phyloP scores from a whole-genome alignment of 176 grass and related monocot species.

The Eragrostis curvula region DNA sequence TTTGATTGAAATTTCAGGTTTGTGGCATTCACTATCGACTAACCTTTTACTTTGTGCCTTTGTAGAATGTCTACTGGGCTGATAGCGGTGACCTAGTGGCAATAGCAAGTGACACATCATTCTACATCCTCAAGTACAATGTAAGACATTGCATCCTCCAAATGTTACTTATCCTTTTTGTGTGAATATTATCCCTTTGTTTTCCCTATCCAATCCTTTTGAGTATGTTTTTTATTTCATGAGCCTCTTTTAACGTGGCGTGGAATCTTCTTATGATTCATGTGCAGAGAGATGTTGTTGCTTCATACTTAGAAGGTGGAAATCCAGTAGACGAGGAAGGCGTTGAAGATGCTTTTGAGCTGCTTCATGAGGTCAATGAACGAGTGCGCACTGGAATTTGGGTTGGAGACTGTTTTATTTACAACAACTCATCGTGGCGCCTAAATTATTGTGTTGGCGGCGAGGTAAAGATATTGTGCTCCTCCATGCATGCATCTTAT shows the following conservation, averaged over 20 bases:
- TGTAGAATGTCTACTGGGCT: constrained; percentile 96
- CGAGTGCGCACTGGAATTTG: constrained; percentile 94
- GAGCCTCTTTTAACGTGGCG: not conserved
- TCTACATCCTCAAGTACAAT: constrained; percentile 98
- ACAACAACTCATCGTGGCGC: constrained; percentile 93
- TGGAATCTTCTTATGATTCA: constrained; percentile 14
- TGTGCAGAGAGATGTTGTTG: constrained; percentile 85
- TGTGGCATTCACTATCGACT: constrained; percentile 14
- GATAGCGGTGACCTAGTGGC: constrained; percentile 95
- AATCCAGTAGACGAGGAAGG: constrained; percentile 82
- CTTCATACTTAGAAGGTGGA: constrained; percentile 80
- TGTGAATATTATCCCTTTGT: too few relatives aligned
- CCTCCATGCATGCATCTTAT: constrained; percentile 29
- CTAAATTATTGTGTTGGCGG: constrained; percentile 98
- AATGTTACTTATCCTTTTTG: constrained; percentile 23
- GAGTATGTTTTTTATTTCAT: not conserved
- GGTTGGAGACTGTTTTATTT: constrained; percentile 99
- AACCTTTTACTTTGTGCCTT: not conserved
- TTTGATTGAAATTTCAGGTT: constrained; percentile 21
- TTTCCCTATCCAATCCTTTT: too few relatives aligned
- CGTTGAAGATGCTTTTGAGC: constrained; percentile 95
- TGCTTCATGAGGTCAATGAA: constrained; percentile 96
- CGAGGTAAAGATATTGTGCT: constrained; percentile 63
- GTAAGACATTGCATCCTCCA: constrained; percentile 60
- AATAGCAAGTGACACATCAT: constrained; percentile 96